Base-by-base conservation (phyloP, 2,329 filamentous ascomycete species). In the Fusarium sp. region DNA sequence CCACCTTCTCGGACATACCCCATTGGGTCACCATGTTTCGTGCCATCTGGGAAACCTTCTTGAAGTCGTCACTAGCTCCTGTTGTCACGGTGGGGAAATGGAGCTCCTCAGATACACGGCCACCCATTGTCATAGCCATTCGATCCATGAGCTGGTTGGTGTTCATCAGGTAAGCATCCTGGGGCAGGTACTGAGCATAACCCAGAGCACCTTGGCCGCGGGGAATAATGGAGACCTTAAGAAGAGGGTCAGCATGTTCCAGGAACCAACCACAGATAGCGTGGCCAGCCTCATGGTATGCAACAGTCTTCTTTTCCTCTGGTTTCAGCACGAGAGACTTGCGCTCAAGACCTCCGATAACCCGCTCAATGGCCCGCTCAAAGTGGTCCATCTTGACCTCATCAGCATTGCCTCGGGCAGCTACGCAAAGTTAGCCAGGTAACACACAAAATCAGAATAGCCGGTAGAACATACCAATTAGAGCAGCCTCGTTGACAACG, bases 221-320 rank as follows among this genome's bases (percentile, higher is more conserved):
- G 24, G 96, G 96, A 78, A 99, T 98, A 83, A 99, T 99, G 65
- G 95, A 98, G 48, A 99, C 96, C 86, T 99, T 99, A 67, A 99
- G 91, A 8, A 99, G 90, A 24, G 96, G 96, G 79, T 99, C 96
- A n/a, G 96, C 96, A 81, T 93, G 95, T 83, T 94, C 91, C 85
- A 99, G 93, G 87, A 92, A 99, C 96, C 96, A 99, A 65, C 96
- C 96, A 82, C 96, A 99, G 81, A 99, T 97, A 73, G 96, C 96
- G 82, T 99, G 96, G 65, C 96, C 96, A 38, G 96, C 96, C 86
- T 99, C 96, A 84, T 99, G 96, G 83, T 99, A 99, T 10, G 96
- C 96, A 47, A 98, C 96, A 20, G 94, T 97, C 81, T 90, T 93
- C 89, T 98, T 98, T 86, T 99, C 96, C 77, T 95, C 90, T 2